A percentile compares a stretch with the other conserved stretches of the same genome.
Conservation (phyloP, 768 basidiomycete species). For the Russula sp. region DNA sequence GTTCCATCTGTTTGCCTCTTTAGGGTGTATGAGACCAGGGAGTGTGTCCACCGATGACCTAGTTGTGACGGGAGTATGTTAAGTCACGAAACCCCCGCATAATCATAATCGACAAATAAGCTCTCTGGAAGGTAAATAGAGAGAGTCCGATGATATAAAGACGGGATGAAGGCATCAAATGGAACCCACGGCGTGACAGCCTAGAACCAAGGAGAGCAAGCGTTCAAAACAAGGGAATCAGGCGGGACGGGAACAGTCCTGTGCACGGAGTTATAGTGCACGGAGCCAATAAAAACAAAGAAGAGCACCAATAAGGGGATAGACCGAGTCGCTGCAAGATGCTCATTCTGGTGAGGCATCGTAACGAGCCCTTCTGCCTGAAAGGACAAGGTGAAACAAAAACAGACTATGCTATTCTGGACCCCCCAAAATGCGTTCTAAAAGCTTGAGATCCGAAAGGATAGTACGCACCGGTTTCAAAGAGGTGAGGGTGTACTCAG, state of each 20-base stretch:
- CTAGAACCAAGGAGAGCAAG: neutral
- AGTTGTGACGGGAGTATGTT: neutral
- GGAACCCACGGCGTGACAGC: neutral
- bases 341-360: neutral
- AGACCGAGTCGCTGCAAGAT: too few relatives aligned
- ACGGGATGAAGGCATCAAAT: neutral
- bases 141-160: neutral
- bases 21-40: neutral
- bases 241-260: neutral
- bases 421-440: neutral
- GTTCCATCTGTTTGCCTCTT: conserved; percentile 2
- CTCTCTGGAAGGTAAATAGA: neutral
- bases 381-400: neutral
- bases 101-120: neutral
- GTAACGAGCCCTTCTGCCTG: neutral
- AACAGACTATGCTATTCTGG: neutral
- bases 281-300: neutral
- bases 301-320: neutral
- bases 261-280: neutral
- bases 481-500: neutral
- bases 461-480: conserved; percentile 2
- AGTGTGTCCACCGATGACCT: neutral
- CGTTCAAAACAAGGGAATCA: neutral
- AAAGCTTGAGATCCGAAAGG: neutral
- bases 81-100: neutral